phyloP scores from a whole-genome alignment of 208 protist species.

The Leishmania amazonensis region DNA sequence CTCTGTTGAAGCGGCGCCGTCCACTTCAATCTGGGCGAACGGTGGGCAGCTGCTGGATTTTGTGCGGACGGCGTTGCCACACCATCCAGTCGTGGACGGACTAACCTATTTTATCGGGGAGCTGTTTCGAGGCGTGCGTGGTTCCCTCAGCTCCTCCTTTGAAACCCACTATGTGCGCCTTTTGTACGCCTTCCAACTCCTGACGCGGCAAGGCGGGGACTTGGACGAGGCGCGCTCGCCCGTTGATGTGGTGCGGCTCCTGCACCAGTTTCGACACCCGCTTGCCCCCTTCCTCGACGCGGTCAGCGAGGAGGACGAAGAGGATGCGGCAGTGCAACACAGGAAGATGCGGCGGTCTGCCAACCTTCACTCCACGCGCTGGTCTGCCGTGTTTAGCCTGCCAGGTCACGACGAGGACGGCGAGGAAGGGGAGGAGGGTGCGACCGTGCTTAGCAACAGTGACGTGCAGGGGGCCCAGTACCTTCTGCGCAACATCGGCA shows the following conservation, averaged over 20 bases:
- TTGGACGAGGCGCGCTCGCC: background rate
- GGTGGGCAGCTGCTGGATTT: slow-evolving; percentile 37
- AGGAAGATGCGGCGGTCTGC: background rate
- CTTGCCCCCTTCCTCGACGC: slow-evolving; percentile 25
- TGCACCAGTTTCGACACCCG: slow-evolving; percentile 26
- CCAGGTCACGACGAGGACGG: background rate
- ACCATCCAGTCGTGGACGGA: slow-evolving; percentile 71
- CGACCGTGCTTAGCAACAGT: slow-evolving; percentile 25
- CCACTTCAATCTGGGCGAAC: slow-evolving; percentile 28
- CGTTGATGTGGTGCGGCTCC: slow-evolving; percentile 19
- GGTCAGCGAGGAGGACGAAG: slow-evolving; percentile 16
- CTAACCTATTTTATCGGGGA: slow-evolving; percentile 68
- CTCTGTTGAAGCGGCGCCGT: background rate
- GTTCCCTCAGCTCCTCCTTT: slow-evolving; percentile 79
- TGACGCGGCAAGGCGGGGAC: slow-evolving; percentile 5
- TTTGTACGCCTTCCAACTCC: slow-evolving; percentile 49
- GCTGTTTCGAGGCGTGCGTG: slow-evolving; percentile 82
- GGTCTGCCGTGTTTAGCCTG: slow-evolving; percentile 17
- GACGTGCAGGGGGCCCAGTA: slow-evolving; percentile 31
- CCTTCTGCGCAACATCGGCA: slow-evolving; percentile 44
- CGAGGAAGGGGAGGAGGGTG: slow-evolving; percentile 11
- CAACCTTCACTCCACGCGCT: slow-evolving; percentile 24
- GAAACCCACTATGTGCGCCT: slow-evolving; percentile 66
- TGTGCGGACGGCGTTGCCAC: slow-evolving; percentile 38
- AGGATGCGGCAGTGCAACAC: background rate